A percentile compares a stretch with the other conserved stretches of the same genome.
These are phyloP conservation scores for Cadophora malorum DNA, from an alignment of 2,329 filamentous ascomycete species.

Conservation along the genomic window DNA sequence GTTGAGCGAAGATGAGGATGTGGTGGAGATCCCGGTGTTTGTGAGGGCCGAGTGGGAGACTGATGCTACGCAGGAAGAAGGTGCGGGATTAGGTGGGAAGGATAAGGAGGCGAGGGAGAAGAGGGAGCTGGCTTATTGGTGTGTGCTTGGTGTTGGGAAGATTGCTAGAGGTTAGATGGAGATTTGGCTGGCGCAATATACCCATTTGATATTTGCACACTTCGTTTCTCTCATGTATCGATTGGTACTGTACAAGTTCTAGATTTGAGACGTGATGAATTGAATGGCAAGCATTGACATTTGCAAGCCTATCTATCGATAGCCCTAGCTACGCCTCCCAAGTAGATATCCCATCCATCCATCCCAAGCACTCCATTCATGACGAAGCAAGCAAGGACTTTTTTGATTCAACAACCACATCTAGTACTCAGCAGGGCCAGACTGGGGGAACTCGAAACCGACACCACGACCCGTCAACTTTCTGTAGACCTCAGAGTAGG, in stretches of 20 bases:
- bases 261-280: constrained; percentile 20
- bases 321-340: constrained; percentile 41
- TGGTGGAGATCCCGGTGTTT: constrained; percentile 90
- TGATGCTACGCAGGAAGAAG: constrained; percentile 66
- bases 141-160: constrained; percentile 84
- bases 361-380: constrained; percentile 43
- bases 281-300: constrained; percentile 35
- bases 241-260: neutral
- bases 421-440: constrained; percentile 81
- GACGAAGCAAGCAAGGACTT: constrained; percentile 24
- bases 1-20: constrained; percentile 64
- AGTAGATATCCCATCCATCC: constrained; percentile 25
- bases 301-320: constrained; percentile 36
- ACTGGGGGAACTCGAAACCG: constrained; percentile 98
- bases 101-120: constrained; percentile 74
- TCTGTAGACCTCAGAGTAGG: constrained; percentile 99
- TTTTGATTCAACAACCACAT: constrained; percentile 44
- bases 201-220: constrained; percentile 40
- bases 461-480: constrained; percentile 95
- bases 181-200: constrained; percentile 36
- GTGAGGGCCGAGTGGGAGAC: constrained; percentile 90
- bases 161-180: constrained; percentile 61
- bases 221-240: neutral
- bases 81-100: constrained; percentile 46
- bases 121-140: constrained; percentile 94